Base-by-base conservation (phyloP, 192 early-diverging fungal genomes). In the Coemansia umbellata region DNA sequence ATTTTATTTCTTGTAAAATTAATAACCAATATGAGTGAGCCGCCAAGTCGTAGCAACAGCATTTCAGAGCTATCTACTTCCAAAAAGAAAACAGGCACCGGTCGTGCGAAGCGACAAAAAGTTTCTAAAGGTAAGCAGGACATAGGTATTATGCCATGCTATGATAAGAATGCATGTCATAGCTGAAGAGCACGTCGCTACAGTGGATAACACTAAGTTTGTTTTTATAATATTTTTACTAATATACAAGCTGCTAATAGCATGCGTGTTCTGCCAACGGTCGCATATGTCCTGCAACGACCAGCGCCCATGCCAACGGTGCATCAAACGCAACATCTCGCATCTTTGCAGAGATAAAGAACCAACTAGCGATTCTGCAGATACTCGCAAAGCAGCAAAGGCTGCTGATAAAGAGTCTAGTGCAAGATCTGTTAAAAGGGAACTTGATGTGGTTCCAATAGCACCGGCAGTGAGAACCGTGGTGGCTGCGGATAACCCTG, bases 251-350 rank as follows among this genome's bases (percentile, higher is more conserved):
- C 26, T 35, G 19, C 41, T 19, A 22, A 41, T 79, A 86, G 94
- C 94, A 13, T 97, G 95, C 60, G 88, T 95, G 17, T 95, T 91
- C 61, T 97, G 95, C 78, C 81, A 93, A 66, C 78, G 93, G 63
- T 90, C 87, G 31, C 95, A 97, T 67, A 97, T 97, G 95, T 93
- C 93, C 24, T 97, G 94, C 69, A 91, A 91, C 58, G 83, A 88
- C 65, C 80, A 90, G 43, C 85, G 94, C 17, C 94, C 94, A 31
- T 97, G 94, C 68, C 89, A 91, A 64, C 86, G 94, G 41, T 97
- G 94, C 58, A 91, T 97, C 48, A 93, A 94, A 64, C 85, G 95
- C 32, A 90, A 88, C 60, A 95, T 98, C 68, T 86, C 86, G n/a
- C 89, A 94, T 53, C 63, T 94, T 26, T 98, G 95, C 74, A 90